Base-by-base conservation (phyloP, 202 grass and related monocot genomes). In the Brachypodium distachyon region DNA sequence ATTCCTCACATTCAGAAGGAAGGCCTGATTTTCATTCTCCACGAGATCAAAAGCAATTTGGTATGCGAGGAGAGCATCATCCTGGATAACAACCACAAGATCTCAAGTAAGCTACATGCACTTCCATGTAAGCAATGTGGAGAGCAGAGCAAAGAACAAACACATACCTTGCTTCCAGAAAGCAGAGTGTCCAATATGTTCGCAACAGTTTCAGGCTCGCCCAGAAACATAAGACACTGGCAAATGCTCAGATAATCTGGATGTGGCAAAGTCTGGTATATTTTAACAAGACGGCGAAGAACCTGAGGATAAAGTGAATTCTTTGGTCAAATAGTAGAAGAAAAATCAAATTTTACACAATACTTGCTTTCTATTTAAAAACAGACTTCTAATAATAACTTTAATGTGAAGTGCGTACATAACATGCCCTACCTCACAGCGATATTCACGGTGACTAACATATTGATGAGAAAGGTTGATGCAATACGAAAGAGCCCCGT, bases 11-110 rank as follows among this genome's bases (percentile, higher is more conserved):
- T 88, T 87, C 64, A 99, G 77, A 62, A 99, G 92, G 56, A 99
- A 99, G 33, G 96, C 96, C 72, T 99, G 96, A 38, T 99, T 95
- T 88, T 99, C 96, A 74, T 99, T 99, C 84, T 99, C 96, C 52
- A 89, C 90, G 3, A 96, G 83, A 85, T 99, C 92, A 37, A 99
- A 99, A 48, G 90, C 92, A 89, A 99, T 99, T 73, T 99, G 96
- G 88, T 91, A 99, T 32, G 92, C 89, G 23, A 96, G 84, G 32
- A 99, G 87, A 73, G 86, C 67, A 87, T 96, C 96, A 82, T 99
- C 96, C 96, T 99, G 87, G 18, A 88, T 64, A 82, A 78, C 64
- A 25, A 72, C 70, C 76, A 86, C 34, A 34, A 66, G 17, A 61
- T 72, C 23, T 77, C 12, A 47, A 49, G 32, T 88, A 76, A 66